Base-by-base conservation (phyloP, 2,329 filamentous ascomycete genomes). In the Fonsecaea pugnacius region DNA sequence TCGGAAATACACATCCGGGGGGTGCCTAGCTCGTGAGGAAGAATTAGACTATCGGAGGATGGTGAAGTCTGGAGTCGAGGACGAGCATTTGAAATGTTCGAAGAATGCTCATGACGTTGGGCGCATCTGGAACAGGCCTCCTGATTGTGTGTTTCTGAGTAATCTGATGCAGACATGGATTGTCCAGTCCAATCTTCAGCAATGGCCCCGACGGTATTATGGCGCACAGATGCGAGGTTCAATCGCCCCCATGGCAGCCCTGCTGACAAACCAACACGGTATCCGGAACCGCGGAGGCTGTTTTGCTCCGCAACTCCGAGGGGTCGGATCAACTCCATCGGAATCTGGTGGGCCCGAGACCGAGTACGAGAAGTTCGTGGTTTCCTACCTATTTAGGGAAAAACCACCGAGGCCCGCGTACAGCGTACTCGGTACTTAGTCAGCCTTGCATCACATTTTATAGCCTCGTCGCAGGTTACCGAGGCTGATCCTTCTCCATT, bases 81-180 rank as follows among this genome's bases (percentile, higher is more conserved):
- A 48, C 21, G 43, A 24, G 43, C 43, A 48, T 48, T 48, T 48
- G 43, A 48, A 27, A 48, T 48, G 43, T 14, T 24, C 43, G 43
- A 24, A 21, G 18, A 5, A 48, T 1, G 18, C 43, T 18, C 43
- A 48, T 48, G 43, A 48, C 43, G 43, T 43, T 43, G 38, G 38
- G 38, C 5, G 3, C 12, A 18, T 18, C 16, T 48, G 43, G 43
- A 48, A 27, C 10, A 24, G 43, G 43, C 43, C 18, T n/a, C 7
- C 21, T 48, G 43, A 24, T 48, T 48, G 43, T 48, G 18, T 21
- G 21, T 12, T 27, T 48, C 43, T 48, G 43, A 48, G 43, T 48
- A 48, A 48, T 48, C 43, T 21, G 43, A 27, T 24, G 18, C 43
- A 48, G 40, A 9, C 4, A 27, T 27, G 21, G 43, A 16, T 24